Percentiles rank a stretch among this genome's conserved stretches.
Evolutionary conservation across 495 filamentous ascomycete species (phyloP).

Genomic region (Friedmanniomyces simplex): DNA sequence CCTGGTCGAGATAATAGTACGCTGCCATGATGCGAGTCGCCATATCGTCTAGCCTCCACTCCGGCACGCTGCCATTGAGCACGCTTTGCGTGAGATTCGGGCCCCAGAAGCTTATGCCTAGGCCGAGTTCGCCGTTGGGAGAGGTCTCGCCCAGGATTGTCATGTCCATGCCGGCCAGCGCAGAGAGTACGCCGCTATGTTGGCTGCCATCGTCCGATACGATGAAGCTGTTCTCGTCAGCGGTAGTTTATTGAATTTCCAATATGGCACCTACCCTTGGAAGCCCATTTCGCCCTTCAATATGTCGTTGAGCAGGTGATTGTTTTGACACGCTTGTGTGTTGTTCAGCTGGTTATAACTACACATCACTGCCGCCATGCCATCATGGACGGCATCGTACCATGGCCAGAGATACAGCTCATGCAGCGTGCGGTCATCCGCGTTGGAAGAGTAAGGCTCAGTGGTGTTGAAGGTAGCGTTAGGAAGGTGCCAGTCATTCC

Average conservation of each 20-base stretch:
- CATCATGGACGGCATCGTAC: conserved; percentile 70
- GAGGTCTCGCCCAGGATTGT: conserved; percentile 76
- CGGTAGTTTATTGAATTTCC: conserved; percentile 21
- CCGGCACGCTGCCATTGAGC: conserved; percentile 73
- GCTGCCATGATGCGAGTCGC: conserved; percentile 79
- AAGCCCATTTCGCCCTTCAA: conserved; percentile 92
- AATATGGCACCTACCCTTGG: conserved; percentile 40
- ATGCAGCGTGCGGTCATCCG: conserved; percentile 65
- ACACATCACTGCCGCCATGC: conserved; percentile 82
- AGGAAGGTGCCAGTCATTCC: neutral
- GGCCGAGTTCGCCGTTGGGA: conserved; percentile 33
- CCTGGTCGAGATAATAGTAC: conserved; percentile 86
- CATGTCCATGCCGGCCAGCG: conserved; percentile 88
- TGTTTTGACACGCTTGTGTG: conserved; percentile 84
- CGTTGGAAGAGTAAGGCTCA: conserved; percentile 57
- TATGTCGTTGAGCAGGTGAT: conserved; percentile 84
- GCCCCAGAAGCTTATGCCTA: conserved; percentile 76
- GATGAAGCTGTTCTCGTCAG: conserved; percentile 54
- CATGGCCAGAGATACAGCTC: conserved; percentile 72
- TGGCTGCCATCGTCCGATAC: conserved; percentile 92
- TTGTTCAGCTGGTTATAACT: conserved; percentile 86
- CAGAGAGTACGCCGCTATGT: conserved; percentile 60
- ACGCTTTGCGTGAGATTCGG: conserved; percentile 63
- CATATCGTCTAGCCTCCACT: conserved; percentile 87
- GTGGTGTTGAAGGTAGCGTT: conserved; percentile 45